phyloP scores from a whole-genome alignment of 176 grass and related monocot species.

The Microstegium vimineum region DNA sequence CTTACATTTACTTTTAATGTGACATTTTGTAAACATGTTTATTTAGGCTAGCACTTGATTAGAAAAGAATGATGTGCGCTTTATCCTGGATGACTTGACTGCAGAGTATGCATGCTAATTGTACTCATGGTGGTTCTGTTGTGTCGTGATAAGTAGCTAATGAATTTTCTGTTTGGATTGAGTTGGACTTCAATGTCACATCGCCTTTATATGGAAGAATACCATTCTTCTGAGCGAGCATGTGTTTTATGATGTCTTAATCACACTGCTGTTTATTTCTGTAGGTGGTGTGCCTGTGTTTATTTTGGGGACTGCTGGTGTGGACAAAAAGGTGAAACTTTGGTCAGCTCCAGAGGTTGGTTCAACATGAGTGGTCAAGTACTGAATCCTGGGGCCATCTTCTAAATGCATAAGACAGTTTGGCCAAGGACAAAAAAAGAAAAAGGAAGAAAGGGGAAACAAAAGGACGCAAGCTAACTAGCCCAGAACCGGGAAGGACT shows the following conservation, averaged over 20 bases:
- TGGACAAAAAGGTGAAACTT: conserved; percentile 92
- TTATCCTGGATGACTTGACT: neutral
- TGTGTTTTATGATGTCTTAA: conserved; percentile 8
- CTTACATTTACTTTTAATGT: neutral
- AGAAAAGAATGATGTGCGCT: neutral
- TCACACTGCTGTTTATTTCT: neutral
- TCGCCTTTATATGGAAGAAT: neutral
- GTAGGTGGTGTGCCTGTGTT: conserved; percentile 46
- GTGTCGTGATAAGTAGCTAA: neutral
- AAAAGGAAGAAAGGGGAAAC: neutral
- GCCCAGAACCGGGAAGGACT: neutral
- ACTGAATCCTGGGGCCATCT: neutral
- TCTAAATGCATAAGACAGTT: neutral
- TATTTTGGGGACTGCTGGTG: conserved; percentile 55
- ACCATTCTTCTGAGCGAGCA: neutral
- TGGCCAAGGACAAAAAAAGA: neutral
- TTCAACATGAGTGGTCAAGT: conserved; percentile 26
- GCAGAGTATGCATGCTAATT: neutral
- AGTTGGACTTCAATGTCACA: neutral
- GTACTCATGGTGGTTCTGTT: neutral
- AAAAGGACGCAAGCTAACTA: neutral
- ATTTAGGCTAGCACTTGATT: neutral
- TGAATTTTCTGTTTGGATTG: neutral
- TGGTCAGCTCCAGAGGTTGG: conserved; percentile 60
- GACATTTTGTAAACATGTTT: neutral